Base-by-base conservation (phyloP, 1,284 basidiomycete species). In the Golubevia pallescens region DNA sequence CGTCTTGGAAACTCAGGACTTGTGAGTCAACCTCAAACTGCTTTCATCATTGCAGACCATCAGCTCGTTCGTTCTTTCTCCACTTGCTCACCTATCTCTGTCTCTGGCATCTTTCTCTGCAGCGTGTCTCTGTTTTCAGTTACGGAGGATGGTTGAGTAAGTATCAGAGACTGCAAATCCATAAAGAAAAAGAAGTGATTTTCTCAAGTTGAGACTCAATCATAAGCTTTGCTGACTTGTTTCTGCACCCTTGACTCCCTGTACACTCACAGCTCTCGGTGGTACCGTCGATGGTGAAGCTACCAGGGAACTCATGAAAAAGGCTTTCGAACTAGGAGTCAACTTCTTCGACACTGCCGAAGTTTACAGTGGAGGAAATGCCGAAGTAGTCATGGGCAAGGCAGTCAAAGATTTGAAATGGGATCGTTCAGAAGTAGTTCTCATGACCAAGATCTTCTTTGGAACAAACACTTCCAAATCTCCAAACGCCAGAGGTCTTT, bases 361-460 rank as follows among this genome's bases (percentile, higher is more conserved):
- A 78, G 88, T 83, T 1, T 94, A 94, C 85, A 88, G 90, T 19
- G 86, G 86, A n/a, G 93, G 93, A 3, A 88, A 92, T 74, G 90
- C 90, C 55, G 91, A 93, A 86, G 72, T 70, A 23, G 86, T 87
- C 76, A 92, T 92, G 88, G 92, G 92, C 8, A 90, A 91, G 59
- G 92, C 91, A 8, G 90, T 94, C 81, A 90, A 89, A 80, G 91
- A 93, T 80, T 89, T 93, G 38, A 90, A 90, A 21, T 88, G 92
- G 77, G 89, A 91, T 59, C 89, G 93, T 57, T 88, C 89, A 13
- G 92, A 93, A 75, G 86, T 93, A 28, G 89, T 94, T 67, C 88
- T 94, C 75, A 90, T 91, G 28, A 92, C 92, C 64, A 88, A 88
- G 66, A 86, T 89, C 80, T 89, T 88, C 85, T 89, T 89, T 66